Percentiles rank a stretch among this genome's conserved stretches.
phyloP scores from a whole-genome alignment of 805 yeast genomes.

The Ogataea trehalophila region DNA sequence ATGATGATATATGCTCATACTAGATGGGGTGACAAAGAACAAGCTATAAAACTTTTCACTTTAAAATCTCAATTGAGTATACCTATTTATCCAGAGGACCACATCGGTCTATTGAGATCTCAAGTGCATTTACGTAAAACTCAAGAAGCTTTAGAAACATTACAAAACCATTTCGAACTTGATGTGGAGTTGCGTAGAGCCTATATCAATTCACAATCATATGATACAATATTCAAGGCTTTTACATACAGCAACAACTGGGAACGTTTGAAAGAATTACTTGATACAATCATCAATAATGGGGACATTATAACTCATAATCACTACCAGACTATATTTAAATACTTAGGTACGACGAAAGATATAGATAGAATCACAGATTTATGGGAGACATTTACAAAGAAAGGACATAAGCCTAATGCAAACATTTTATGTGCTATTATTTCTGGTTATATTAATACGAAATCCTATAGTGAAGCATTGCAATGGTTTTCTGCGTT shows the following conservation, averaged over 20 bases:
- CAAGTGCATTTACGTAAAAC: constrained; percentile 8
- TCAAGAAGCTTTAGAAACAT: constrained; percentile 9
- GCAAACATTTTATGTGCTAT: constrained; percentile 40
- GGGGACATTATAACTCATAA: constrained; percentile 44
- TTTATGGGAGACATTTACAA: constrained; percentile 40
- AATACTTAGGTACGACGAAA: constrained; percentile 54
- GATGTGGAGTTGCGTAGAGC: constrained; percentile 4
- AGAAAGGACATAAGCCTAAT: constrained; percentile 45
- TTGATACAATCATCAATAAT: constrained; percentile 51
- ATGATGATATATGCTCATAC: constrained; percentile 17
- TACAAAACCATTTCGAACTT: constrained; percentile 2
- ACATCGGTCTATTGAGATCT: constrained; percentile 15
- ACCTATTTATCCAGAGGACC: constrained; percentile 12
- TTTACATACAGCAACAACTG: constrained; percentile 32
- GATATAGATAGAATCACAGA: constrained; percentile 34
- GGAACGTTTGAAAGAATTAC: constrained; percentile 49
- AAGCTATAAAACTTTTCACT: constrained; percentile 8
- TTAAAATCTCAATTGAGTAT: constrained; percentile 9
- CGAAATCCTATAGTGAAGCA: constrained; percentile 34
- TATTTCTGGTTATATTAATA: constrained; percentile 36
- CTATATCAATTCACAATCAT: constrained; percentile 10
- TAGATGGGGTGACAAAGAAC: constrained; percentile 19
- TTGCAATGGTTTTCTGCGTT: constrained; percentile 33
- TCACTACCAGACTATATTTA: constrained; percentile 61
- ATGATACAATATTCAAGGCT: constrained; percentile 13